Evolutionary conservation across 23 red algal species (phyloP), one percentile per base, ranked within the genome.

Genomic region (Cyanidium caldarium): DNA sequence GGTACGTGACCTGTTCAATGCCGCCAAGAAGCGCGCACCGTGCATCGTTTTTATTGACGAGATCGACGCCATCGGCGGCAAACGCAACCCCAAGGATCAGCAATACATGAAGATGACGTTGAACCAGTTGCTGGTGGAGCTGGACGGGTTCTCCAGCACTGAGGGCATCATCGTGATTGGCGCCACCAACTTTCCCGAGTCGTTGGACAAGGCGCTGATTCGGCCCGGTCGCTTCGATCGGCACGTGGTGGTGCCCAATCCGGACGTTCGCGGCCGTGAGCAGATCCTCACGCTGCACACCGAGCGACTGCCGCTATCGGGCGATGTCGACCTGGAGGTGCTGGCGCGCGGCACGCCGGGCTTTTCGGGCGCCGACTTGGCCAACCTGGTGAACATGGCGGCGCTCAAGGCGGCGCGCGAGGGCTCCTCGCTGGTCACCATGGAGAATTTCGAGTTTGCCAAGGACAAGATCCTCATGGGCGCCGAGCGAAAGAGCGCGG

Each of bases 381-480:
- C 92, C 2, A 98, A 98, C 34, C 57, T 98, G 46, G 92, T 83
- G 10, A 98, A 98, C 43, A 98, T 86, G 44, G 92, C 92, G 17
- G 92, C 92, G 2, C 42, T 98, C 42, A 88, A 89, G 42, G 92
- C 92, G 28, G 92, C 92, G 0, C 71, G 87, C 0, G 92, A 98
- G 34, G 80, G 82, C 25, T 67, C 79, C 57, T 45, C 66, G 1
- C 23, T 71, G 1, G 92, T 98, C 1, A 67, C 58, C 2, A 88
- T 89, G 84, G 51, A 74, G 23, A 84, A 98, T 75, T 65, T 98
- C 31, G 92, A 98, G 76, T 86, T 61, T 67, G 92, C 92, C 2
- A 98, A 98, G 65, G 92, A 98, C 68, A 98, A 86, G 69, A 98
- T 98, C 68, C 51, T 98, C 35, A 98, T 98, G 92, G 92, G 92